Evolutionary conservation across 1,284 basidiomycete species (phyloP).

Genomic region (Cutaneotrichosporon cavernicola): DNA sequence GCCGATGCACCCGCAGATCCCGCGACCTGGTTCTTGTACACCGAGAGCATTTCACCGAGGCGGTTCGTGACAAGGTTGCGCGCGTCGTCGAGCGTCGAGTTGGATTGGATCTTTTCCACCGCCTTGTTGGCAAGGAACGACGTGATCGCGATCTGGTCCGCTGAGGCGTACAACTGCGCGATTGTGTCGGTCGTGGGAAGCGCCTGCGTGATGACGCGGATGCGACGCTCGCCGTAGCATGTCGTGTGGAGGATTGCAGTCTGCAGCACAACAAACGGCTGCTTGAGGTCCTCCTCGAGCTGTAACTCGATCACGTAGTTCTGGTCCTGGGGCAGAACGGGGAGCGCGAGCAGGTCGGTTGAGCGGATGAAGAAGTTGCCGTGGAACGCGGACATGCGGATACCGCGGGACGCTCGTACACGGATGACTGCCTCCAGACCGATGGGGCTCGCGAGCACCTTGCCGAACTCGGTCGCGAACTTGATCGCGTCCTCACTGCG

Average conservation of each 20-base stretch:
- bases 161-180: conserved; percentile 91
- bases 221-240: conserved; percentile 90
- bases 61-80: conserved; percentile 88
- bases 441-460: conserved; percentile 88
- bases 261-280: conserved; percentile 93
- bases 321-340: conserved; percentile 93
- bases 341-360: conserved; percentile 94
- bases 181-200: conserved; percentile 90
- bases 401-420: conserved; percentile 87
- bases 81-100: conserved; percentile 78
- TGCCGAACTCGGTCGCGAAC: conserved; percentile 95
- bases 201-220: conserved; percentile 90
- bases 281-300: conserved; percentile 91
- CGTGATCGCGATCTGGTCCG: conserved; percentile 88
- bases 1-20: conserved; percentile 87
- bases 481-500: conserved; percentile 94
- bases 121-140: conserved; percentile 94
- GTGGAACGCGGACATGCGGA: conserved; percentile 97
- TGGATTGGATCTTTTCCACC: conserved; percentile 84
- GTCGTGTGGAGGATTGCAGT: conserved; percentile 95
- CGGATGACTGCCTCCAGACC: conserved; percentile 97
- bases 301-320: conserved; percentile 96
- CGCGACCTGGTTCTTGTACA: conserved; percentile 97
- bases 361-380: conserved; percentile 99
- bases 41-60: conserved; percentile 82